Evolutionary conservation across 2,329 filamentous ascomycete species (phyloP).

Genomic region (Onygena corvina): DNA sequence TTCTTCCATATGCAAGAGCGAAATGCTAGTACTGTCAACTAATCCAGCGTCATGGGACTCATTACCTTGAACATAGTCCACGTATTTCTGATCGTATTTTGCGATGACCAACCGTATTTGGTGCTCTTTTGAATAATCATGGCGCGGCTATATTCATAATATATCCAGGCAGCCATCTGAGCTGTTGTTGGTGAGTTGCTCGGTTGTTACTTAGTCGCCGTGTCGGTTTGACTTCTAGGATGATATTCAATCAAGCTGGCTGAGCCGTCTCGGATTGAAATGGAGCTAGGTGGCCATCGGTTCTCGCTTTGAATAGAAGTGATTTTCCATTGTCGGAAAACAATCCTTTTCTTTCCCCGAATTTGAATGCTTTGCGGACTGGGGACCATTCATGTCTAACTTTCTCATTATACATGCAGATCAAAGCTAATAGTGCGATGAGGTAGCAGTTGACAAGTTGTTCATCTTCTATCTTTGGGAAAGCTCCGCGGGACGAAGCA

Average conservation of each 20-base stretch:
- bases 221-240: constrained; percentile 5
- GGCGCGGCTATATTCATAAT: not conserved
- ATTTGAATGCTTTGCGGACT: constrained; percentile 4
- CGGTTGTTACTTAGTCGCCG: not conserved
- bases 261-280: not conserved
- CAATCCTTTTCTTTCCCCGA: not conserved
- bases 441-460: constrained; percentile 4
- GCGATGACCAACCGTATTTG: not conserved
- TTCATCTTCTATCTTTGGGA: constrained; percentile 7
- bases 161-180: constrained; percentile 11
- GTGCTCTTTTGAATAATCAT: constrained; percentile 6
- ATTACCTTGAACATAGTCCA: not conserved
- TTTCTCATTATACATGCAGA: not conserved
- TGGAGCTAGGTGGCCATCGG: not conserved
- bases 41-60: no score
- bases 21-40: no score
- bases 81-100: not conserved
- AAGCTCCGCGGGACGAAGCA: not conserved
- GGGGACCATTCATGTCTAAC: constrained; percentile 1
- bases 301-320: constrained; percentile 1
- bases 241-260: not conserved
- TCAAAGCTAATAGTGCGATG: not conserved
- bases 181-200: constrained; percentile 1
- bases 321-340: not conserved
- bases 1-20: not conserved